These are phyloP conservation scores for Gymnopilus junonius DNA, from an alignment of 768 basidiomycete genomes.

Conservation along the genomic window DNA sequence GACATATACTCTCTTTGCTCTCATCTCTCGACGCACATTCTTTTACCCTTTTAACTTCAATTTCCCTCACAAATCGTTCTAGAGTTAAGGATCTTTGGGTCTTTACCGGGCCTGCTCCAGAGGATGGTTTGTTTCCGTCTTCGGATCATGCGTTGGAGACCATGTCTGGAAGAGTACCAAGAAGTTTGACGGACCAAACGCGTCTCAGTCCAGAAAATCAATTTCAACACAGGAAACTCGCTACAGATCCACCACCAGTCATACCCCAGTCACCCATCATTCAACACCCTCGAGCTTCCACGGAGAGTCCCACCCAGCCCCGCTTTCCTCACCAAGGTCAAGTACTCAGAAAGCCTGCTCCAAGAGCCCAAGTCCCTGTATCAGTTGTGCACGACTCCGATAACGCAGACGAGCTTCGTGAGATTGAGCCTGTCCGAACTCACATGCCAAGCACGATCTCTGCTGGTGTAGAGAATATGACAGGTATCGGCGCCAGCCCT, in stretches of 20 bases:
- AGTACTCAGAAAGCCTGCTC: slow-evolving; percentile 64
- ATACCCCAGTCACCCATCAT: slow-evolving; percentile 19
- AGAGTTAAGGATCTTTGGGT: slow-evolving; percentile 81
- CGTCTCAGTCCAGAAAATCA: background rate
- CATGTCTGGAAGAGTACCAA: background rate
- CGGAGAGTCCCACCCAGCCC: slow-evolving; percentile 21
- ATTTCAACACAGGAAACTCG: slow-evolving; percentile 39
- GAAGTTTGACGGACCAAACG: background rate
- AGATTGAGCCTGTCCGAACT: slow-evolving; percentile 31
- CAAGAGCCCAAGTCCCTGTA: slow-evolving; percentile 64
- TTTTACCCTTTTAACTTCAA: slow-evolving; percentile 69
- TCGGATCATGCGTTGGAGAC: background rate
- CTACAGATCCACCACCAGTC: slow-evolving; percentile 36
- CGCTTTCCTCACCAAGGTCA: slow-evolving; percentile 33
- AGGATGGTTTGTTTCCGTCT: slow-evolving; percentile 27
- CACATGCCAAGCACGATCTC: slow-evolving; percentile 60
- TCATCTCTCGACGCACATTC: slow-evolving; percentile 69
- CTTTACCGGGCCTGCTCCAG: slow-evolving; percentile 60
- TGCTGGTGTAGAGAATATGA: slow-evolving; percentile 61
- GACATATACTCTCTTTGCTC: slow-evolving; percentile 70
- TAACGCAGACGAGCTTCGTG: slow-evolving; percentile 17
- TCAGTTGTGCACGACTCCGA: slow-evolving; percentile 55
- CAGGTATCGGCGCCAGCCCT: slow-evolving; percentile 58
- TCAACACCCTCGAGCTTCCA: slow-evolving; percentile 26
- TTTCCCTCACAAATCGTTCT: slow-evolving; percentile 74